Conservation (phyloP, 73 alveolate genomes). For the Paramecium bursaria region DNA sequence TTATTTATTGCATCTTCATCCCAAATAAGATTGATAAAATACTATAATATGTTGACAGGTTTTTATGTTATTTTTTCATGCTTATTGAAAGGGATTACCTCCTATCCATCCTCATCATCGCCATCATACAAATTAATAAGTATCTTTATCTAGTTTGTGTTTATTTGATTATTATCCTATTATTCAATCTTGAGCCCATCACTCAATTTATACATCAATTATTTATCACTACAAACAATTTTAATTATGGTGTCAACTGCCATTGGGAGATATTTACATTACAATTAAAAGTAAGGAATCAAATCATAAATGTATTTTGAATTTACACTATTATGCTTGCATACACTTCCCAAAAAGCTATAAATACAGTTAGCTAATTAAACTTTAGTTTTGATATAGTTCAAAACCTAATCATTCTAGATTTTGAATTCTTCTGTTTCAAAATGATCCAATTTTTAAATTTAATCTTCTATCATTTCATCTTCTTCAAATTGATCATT, state of each 20-base stretch:
- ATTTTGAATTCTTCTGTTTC: conserved; percentile 8
- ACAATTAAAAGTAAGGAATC: conserved; percentile 43
- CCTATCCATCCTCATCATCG: conserved; percentile 20
- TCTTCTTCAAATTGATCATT: not conserved
- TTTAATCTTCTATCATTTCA: not conserved
- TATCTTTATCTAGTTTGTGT: conserved; percentile 16
- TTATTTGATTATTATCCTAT: conserved; percentile 16
- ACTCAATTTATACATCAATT: conserved; percentile 47
- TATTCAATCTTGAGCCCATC: conserved; percentile 52
- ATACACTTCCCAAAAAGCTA: conserved; percentile 57
- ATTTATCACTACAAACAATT: conserved; percentile 49
- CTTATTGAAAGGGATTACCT: conserved; percentile 42
- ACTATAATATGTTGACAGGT: conserved; percentile 57
- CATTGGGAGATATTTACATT: conserved; percentile 27
- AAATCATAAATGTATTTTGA: conserved; percentile 32
- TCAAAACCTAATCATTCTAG: not conserved
- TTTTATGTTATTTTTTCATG: conserved; percentile 64
- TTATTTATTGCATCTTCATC: conserved; percentile 62
- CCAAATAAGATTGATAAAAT: conserved; percentile 65
- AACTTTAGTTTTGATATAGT: conserved; percentile 38
- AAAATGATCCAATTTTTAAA: not conserved
- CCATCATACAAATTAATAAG: conserved; percentile 61
- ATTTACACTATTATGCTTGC: conserved; percentile 49
- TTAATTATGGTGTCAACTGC: conserved; percentile 19
- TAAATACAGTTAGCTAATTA: conserved; percentile 46